Evolutionary conservation across 257 asterid species (phyloP).

Genomic region (Eucommia ulmoides): DNA sequence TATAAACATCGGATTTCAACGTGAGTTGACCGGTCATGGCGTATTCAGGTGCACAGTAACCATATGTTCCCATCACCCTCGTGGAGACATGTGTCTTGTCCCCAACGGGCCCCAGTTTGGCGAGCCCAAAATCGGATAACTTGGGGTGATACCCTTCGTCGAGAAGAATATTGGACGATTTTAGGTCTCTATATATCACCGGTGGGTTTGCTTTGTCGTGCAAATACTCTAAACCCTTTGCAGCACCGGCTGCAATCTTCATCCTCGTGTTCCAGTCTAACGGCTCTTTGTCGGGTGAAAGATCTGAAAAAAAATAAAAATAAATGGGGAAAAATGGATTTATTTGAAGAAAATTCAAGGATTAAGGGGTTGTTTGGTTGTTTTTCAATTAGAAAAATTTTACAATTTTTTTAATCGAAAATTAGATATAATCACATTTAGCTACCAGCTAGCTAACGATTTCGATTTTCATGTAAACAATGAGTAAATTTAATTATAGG

Average conservation of each 20-base stretch:
- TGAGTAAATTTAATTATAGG: no score
- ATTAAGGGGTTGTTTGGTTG: no score
- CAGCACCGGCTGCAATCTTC: slow-evolving; percentile 63
- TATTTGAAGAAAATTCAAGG: no score
- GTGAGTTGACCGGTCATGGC: slow-evolving; percentile 61
- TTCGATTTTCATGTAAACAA: no score
- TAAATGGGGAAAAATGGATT: not conserved
- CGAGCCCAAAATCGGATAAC: slow-evolving; percentile 69
- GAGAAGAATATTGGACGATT: slow-evolving; percentile 50
- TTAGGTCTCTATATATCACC: slow-evolving; percentile 63
- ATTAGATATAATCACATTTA: no score
- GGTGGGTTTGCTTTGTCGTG: slow-evolving; percentile 81
- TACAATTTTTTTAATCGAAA: no score
- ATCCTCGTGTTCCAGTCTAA: slow-evolving; percentile 65
- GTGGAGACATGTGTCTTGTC: slow-evolving; percentile 36
- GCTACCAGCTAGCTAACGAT: no score
- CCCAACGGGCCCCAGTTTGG: slow-evolving; percentile 60
- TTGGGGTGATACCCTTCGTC: slow-evolving; percentile 45
- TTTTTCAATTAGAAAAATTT: no score
- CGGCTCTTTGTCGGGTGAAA: slow-evolving; percentile 28
- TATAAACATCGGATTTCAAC: slow-evolving; percentile 65
- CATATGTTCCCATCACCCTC: slow-evolving; percentile 48
- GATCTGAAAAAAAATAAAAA: slow-evolving; percentile 23
- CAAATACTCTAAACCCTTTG: slow-evolving; percentile 71
- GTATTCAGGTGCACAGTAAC: slow-evolving; percentile 77